Evolutionary conservation across 73 alveolate species (phyloP).

Genomic region (Durusdinium trenchii): DNA sequence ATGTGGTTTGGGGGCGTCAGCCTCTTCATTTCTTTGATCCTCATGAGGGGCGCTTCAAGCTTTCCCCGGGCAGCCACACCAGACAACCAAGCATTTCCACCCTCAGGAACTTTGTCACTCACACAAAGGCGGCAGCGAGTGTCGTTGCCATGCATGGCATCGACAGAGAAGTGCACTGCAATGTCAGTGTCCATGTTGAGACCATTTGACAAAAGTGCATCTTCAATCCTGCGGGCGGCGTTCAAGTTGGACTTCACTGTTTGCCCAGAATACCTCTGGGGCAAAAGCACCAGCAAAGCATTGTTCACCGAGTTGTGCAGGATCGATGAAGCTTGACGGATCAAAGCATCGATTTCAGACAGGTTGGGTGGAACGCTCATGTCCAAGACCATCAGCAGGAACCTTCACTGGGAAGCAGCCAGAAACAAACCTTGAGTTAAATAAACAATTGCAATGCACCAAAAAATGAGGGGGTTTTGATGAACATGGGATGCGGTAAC

Average conservation of each 20-base stretch:
- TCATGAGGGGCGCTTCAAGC: constrained; percentile 11
- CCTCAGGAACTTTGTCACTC: not conserved
- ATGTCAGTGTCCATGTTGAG: not conserved
- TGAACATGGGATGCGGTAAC: not conserved
- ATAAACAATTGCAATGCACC: no score
- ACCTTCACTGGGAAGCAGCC: not conserved
- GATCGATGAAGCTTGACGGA: not conserved
- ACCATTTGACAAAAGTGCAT: not conserved
- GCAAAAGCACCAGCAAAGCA: not conserved
- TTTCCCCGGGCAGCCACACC: constrained; percentile 7
- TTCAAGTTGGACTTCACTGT: not conserved
- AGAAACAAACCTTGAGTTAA: not conserved
- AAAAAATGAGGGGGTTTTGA: no score
- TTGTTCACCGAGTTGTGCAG: not conserved
- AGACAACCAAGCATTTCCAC: not conserved
- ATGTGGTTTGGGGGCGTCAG: not conserved
- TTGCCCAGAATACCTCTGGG: constrained; percentile 6
- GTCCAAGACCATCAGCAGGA: constrained; percentile 13
- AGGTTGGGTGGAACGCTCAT: not conserved
- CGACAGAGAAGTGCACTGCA: not conserved
- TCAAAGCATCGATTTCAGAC: not conserved
- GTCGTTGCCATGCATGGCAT: constrained; percentile 38
- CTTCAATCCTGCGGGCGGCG: constrained; percentile 1
- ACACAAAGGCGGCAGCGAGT: constrained; percentile 25
- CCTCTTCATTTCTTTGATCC: constrained; percentile 21